Base-by-base conservation (phyloP, 2,329 filamentous ascomycete species). In the Pseudogymnoascus sp. region DNA sequence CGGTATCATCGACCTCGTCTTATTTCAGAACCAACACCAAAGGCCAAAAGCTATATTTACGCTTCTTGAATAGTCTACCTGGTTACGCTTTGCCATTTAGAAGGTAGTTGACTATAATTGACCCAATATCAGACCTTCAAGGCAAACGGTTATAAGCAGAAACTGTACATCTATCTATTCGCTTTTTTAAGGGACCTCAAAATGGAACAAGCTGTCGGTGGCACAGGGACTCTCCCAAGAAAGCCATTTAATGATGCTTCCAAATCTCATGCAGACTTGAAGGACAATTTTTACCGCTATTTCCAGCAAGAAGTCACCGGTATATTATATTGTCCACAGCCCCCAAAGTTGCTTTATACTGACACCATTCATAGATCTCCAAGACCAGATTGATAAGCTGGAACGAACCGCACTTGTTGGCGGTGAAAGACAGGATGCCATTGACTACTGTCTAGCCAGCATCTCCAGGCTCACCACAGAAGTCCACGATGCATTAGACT, bases 391-490 rank as follows among this genome's bases (percentile, higher is more conserved):
- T 75, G 80, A 82, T 60, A 81, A 83, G 61, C 83, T 97, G 1
- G 79, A 82, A 21, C 81, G 83, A 59, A 80, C 86, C 21, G 81
- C 88, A 12, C 74, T 83, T 11, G 76, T 88, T 1, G 88, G 83
- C 55, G 88, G 89, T 65, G 91, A 95, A 75, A 88, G 91, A 45
- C 85, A 89, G 65, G 88, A 93, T 73, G 90, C 90, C 60, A 86
- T 89, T 55, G 92, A 96, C 68, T 84, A 90, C 70, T 88, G 92
- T 67, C 81, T 96, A 12, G 86, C 89, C 14, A 85, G 86, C 65
- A 95, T 97, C 69, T 87, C 90, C 31, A 84, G 86, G 63, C 81
- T 97, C 14, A 92, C 91, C 1, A 89, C 88, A 66, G 88, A 95
- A 69, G 90, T 97, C 40, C 88, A 90, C 67, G 92, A 97, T 75